These are phyloP conservation scores for Schizosaccharomyces osmophilus DNA, from an alignment of 805 yeast species.

Conservation along the genomic window DNA sequence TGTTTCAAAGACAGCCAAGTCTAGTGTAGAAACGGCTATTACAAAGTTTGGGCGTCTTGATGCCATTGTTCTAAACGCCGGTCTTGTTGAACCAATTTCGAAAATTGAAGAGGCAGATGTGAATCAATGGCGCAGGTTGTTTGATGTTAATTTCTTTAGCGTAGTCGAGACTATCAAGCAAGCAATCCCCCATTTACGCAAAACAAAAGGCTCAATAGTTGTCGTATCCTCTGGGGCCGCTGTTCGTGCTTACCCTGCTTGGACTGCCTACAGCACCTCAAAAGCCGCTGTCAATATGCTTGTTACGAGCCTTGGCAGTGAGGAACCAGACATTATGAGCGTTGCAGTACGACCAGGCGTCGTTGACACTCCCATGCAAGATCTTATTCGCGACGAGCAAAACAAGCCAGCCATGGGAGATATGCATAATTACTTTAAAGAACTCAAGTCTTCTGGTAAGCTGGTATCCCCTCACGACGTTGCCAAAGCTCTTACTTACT, in stretches of 20 bases:
- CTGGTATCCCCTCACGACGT: neutral
- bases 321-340: slow-evolving; percentile 34
- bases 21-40: slow-evolving; percentile 22
- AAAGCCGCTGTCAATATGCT: slow-evolving; percentile 79
- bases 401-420: slow-evolving; percentile 1
- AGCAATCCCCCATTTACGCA: slow-evolving; percentile 33
- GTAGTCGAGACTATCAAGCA: slow-evolving; percentile 23
- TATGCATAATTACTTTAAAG: neutral
- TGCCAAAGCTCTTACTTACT: neutral
- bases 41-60: slow-evolving; percentile 25
- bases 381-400: slow-evolving; percentile 38
- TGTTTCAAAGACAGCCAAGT: slow-evolving; percentile 9
- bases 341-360: slow-evolving; percentile 84
- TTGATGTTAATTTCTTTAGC: slow-evolving; percentile 58
- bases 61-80: slow-evolving; percentile 44
- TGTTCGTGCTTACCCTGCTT: slow-evolving; percentile 26
- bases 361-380: slow-evolving; percentile 78
- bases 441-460: neutral
- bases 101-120: slow-evolving; percentile 27
- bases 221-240: slow-evolving; percentile 83
- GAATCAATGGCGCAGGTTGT: slow-evolving; percentile 34
- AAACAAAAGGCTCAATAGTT: slow-evolving; percentile 36
- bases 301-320: slow-evolving; percentile 38
- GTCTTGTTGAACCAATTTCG: slow-evolving; percentile 54
- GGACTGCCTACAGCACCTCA: slow-evolving; percentile 83